phyloP scores from a whole-genome alignment of 371 early-diverging fungal species.

The Dichotomocladium elegans region DNA sequence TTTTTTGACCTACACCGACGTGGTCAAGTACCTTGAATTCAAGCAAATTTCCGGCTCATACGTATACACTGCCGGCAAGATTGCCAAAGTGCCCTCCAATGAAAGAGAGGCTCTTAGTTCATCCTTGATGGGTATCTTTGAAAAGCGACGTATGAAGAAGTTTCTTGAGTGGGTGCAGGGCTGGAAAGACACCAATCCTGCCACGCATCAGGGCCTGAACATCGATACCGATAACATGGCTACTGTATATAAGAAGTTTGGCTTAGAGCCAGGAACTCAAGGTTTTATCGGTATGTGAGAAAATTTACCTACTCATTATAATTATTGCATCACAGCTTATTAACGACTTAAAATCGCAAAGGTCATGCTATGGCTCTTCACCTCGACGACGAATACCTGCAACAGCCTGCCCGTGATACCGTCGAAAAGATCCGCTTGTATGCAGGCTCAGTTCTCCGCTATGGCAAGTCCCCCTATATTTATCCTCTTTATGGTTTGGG shows the following conservation, averaged over 20 bases:
- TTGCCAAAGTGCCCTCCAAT: conserved; percentile 96
- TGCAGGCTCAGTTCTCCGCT: conserved; percentile 89
- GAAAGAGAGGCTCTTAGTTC: conserved; percentile 86
- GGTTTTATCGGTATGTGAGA: conserved; percentile 83
- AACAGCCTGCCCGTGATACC: conserved; percentile 86
- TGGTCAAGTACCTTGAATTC: conserved; percentile 97
- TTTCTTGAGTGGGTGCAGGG: conserved; percentile 96
- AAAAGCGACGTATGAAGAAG: conserved; percentile 93
- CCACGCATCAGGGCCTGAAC: conserved; percentile 83
- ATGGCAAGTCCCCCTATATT: conserved; percentile 98
- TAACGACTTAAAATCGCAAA: too few relatives aligned
- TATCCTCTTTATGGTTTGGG: conserved; percentile 99
- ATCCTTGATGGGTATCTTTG: conserved; percentile 92
- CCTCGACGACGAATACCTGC: conserved; percentile 91
- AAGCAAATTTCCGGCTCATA: conserved; percentile 94
- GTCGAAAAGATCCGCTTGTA: conserved; percentile 94
- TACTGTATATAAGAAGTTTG: conserved; percentile 89
- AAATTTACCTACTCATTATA: too few relatives aligned
- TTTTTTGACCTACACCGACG: conserved; percentile 90
- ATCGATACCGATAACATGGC: conserved; percentile 74
- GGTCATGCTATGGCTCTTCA: conserved; percentile 98
- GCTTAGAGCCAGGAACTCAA: conserved; percentile 90
- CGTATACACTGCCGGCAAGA: conserved; percentile 86
- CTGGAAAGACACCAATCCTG: conserved; percentile 78
- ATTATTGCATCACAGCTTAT: too few relatives aligned